These are phyloP conservation scores for Xylaria sp. DNA, from an alignment of 2,329 filamentous ascomycete genomes.

Conservation along the genomic window DNA sequence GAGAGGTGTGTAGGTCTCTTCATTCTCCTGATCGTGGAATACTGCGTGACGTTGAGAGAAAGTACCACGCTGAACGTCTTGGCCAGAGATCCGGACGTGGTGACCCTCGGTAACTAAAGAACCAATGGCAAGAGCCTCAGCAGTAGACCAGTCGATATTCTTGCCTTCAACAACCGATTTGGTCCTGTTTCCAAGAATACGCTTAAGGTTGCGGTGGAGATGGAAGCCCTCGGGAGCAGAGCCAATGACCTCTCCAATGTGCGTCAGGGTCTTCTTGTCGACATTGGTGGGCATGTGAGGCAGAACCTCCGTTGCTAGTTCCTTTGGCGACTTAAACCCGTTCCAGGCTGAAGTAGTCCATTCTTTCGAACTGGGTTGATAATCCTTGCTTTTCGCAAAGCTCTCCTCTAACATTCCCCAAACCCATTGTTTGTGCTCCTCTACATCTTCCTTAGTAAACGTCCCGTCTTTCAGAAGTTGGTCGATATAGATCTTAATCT, in stretches of 20 bases:
- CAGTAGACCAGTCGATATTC: constrained; percentile 97
- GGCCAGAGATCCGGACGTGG: constrained; percentile 96
- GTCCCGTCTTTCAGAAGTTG: constrained; percentile 91
- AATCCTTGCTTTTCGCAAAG: constrained; percentile 97
- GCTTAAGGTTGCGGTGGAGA: constrained; percentile 94
- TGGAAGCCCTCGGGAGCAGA: constrained; percentile 84
- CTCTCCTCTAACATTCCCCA: constrained; percentile 99
- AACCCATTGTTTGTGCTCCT: constrained; percentile 99
- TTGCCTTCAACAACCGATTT: constrained; percentile 93
- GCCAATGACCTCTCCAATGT: constrained; percentile 85
- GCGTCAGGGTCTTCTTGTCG: constrained; percentile 75
- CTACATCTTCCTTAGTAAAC: constrained; percentile 96
- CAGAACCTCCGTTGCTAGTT: constrained; percentile 91
- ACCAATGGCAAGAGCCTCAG: constrained; percentile 94
- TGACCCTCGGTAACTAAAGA: constrained; percentile 91
- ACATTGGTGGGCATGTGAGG: constrained; percentile 91
- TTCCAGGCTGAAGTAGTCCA: constrained; percentile 99
- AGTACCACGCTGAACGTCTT: constrained; percentile 99
- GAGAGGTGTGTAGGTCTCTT: constrained; percentile 91
- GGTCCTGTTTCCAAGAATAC: constrained; percentile 87
- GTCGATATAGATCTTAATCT: constrained; percentile 90
- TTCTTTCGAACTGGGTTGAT: constrained; percentile 94
- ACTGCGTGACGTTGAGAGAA: constrained; percentile 98
- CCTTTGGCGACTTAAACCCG: constrained; percentile 98
- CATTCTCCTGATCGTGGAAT: constrained; percentile 95